These are phyloP conservation scores for Coprinopsis sp. DNA, from an alignment of 768 basidiomycete species.

Conservation along the genomic window DNA sequence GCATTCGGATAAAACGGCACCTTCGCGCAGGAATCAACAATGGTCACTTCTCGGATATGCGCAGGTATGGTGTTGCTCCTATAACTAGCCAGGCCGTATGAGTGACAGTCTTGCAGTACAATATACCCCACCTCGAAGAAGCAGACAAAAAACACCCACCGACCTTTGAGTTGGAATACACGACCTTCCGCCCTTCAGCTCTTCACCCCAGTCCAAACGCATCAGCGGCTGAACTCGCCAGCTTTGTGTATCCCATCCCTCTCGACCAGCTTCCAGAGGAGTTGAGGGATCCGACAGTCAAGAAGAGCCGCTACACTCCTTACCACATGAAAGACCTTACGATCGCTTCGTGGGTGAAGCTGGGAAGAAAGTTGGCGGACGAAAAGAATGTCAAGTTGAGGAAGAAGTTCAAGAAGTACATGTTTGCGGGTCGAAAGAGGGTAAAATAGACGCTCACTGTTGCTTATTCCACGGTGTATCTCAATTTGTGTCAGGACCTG, in stretches of 20 bases:
- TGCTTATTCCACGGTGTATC: no score
- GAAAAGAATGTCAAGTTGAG: constrained; percentile 50
- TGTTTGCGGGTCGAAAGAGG: constrained; percentile 53
- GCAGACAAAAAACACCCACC: constrained; percentile 49
- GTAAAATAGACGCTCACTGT: no score
- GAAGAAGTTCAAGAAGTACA: constrained; percentile 61
- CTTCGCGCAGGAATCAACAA: constrained; percentile 63
- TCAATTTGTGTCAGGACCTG: no score
- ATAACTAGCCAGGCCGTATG: not conserved
- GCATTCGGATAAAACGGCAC: constrained; percentile 60
- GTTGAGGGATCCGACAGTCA: constrained; percentile 36
- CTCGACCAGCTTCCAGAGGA: constrained; percentile 47
- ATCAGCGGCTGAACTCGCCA: constrained; percentile 18
- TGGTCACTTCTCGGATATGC: constrained; percentile 81
- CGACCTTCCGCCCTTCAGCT: constrained; percentile 50
- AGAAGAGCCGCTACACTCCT: constrained; percentile 54
- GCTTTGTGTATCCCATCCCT: constrained; percentile 50
- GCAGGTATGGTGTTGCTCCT: constrained; percentile 53
- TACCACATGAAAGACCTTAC: constrained; percentile 77
- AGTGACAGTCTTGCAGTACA: constrained; percentile 45
- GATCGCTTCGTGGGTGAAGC: constrained; percentile 63
- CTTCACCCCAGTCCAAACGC: constrained; percentile 34
- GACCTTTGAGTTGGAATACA: constrained; percentile 71
- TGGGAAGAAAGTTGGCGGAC: constrained; percentile 60
- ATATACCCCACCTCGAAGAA: constrained; percentile 51